phyloP scores from a whole-genome alignment of 2,329 filamentous ascomycete genomes.

The Fusarium tuaranense region DNA sequence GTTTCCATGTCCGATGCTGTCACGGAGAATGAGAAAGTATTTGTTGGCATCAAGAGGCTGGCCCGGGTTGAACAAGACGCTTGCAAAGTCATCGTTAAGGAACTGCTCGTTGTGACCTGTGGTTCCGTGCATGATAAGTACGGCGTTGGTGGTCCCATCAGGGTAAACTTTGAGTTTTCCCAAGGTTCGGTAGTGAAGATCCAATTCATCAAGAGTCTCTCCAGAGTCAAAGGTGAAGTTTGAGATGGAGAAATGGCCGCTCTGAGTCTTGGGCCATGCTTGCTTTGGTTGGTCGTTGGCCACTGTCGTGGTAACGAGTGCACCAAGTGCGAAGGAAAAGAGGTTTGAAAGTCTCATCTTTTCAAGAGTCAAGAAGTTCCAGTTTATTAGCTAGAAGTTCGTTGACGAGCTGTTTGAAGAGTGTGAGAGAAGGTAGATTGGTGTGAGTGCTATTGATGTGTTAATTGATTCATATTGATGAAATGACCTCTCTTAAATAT shows the following conservation, averaged over 20 bases:
- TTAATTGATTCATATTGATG: not conserved
- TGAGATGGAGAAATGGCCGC: not conserved
- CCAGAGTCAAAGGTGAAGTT: constrained; percentile 21
- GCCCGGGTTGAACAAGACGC: constrained; percentile 13
- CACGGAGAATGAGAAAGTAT: constrained; percentile 29
- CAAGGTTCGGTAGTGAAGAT: constrained; percentile 27
- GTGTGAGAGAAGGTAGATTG: not conserved
- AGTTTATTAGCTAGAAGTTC: not conserved
- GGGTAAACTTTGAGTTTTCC: constrained; percentile 21
- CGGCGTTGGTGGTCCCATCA: constrained; percentile 22
- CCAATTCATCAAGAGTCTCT: not conserved
- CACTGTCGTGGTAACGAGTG: not conserved
- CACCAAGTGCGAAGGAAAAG: not conserved
- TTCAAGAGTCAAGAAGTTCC: not conserved
- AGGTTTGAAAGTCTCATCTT: not conserved
- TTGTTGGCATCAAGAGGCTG: constrained; percentile 14
- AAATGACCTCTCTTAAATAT: not conserved
- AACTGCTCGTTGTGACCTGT: not conserved
- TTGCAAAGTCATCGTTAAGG: constrained; percentile 17
- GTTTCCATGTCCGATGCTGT: constrained; percentile 25
- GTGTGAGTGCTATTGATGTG: not conserved
- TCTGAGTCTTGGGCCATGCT: not conserved
- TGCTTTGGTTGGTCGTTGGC: not conserved
- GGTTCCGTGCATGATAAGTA: constrained; percentile 21
- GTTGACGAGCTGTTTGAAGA: not conserved